Evolutionary conservation across 345 rosid genomes (phyloP).

Genomic region (Brassica carinata): DNA sequence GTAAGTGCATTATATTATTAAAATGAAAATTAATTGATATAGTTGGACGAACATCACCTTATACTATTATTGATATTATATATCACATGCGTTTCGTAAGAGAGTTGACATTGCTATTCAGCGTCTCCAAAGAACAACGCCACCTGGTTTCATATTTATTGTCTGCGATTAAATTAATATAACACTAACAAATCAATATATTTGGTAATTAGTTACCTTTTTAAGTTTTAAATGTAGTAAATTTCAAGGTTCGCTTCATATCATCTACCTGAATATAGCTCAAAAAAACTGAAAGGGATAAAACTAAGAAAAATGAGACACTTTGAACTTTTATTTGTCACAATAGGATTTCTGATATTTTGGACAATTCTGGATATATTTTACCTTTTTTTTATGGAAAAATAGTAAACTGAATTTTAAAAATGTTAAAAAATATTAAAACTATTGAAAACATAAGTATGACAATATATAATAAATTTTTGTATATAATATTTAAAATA

Average conservation of each 20-base stretch:
- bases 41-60: conserved; percentile 33
- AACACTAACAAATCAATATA: not conserved
- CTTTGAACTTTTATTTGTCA: too few relatives aligned
- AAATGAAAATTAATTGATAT: conserved; percentile 32
- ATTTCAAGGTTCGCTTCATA: not conserved
- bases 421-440: too few relatives aligned
- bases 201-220: not conserved
- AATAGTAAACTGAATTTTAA: too few relatives aligned
- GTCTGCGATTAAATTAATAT: conserved; percentile 11
- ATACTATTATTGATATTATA: not conserved
- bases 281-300: not conserved
- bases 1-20: not conserved
- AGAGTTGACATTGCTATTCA: conserved; percentile 43
- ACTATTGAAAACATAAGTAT: too few relatives aligned
- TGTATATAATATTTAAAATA: too few relatives aligned
- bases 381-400: too few relatives aligned
- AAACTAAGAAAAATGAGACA: too few relatives aligned
- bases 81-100: conserved; percentile 40
- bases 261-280: not conserved
- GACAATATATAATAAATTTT: too few relatives aligned
- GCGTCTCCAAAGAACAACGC: conserved; percentile 41
- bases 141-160: conserved; percentile 42
- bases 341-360: too few relatives aligned
- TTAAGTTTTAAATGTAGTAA: not conserved
- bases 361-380: too few relatives aligned